A percentile compares a stretch with the other conserved stretches of the same genome.
These are phyloP conservation scores for Eucalyptus globulus DNA, from an alignment of 345 rosid genomes.

Conservation along the genomic window DNA sequence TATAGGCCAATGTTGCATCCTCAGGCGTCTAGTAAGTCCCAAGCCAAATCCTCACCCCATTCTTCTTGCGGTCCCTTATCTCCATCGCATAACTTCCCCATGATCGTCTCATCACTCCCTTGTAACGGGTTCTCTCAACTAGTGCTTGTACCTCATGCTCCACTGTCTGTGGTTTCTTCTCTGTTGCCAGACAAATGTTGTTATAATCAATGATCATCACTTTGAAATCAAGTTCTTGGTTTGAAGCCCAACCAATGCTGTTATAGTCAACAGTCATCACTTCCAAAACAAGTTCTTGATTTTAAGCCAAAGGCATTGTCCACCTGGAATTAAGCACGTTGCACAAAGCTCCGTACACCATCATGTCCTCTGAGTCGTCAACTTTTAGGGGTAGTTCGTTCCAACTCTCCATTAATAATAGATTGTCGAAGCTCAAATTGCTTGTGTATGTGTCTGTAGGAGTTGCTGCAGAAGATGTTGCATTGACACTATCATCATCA, in stretches of 20 bases:
- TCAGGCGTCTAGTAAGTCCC: slow-evolving; percentile 29
- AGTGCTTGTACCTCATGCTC: not conserved
- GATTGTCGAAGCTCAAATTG: slow-evolving; percentile 12
- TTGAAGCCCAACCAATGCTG: not conserved
- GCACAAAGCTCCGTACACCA: not conserved
- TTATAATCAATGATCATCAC: not conserved
- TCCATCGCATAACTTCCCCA: slow-evolving; percentile 36
- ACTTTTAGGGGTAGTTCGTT: slow-evolving; percentile 9
- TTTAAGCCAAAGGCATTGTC: not conserved
- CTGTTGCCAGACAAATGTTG: not conserved
- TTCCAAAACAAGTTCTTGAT: not conserved
- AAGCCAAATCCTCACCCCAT: slow-evolving; percentile 31
- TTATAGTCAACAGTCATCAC: not conserved
- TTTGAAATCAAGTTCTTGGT: not conserved
- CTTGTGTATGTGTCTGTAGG: not conserved
- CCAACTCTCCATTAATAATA: slow-evolving; percentile 16
- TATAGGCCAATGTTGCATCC: slow-evolving; percentile 41
- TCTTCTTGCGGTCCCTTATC: slow-evolving; percentile 33
- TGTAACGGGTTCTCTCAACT: slow-evolving; percentile 5
- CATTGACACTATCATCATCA: not conserved
- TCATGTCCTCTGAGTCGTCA: slow-evolving; percentile 17
- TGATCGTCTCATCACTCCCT: slow-evolving; percentile 34
- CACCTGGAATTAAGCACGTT: slow-evolving; percentile 1
- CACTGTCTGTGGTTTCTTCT: not conserved
- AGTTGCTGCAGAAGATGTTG: not conserved